Conservation (phyloP, 768 basidiomycete species). For the Russula sp. region DNA sequence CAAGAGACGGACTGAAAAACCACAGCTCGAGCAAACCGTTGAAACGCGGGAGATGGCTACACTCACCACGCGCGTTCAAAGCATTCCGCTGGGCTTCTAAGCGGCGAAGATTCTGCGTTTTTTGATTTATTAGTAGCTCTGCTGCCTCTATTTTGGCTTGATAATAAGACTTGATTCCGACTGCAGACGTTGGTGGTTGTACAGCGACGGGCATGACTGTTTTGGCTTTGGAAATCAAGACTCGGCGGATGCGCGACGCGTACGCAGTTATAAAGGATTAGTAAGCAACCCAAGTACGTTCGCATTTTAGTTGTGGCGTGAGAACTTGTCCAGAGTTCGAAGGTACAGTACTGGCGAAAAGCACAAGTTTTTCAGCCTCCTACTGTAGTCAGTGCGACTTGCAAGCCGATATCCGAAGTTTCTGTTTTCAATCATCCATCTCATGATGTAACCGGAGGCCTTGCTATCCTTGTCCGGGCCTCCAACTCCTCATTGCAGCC, state of each 20-base stretch:
- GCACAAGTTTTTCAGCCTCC: too few relatives aligned
- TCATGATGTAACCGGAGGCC: too few relatives aligned
- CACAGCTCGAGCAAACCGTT: constrained; percentile 1
- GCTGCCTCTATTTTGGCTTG: constrained; percentile 93
- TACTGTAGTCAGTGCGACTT: too few relatives aligned
- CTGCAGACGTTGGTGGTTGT: constrained; percentile 39
- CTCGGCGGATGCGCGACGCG: constrained; percentile 8
- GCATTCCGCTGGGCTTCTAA: constrained; percentile 97
- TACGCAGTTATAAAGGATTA: not conserved
- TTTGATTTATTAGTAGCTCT: constrained; percentile 90
- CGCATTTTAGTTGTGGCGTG: too few relatives aligned
- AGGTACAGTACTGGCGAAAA: too few relatives aligned
- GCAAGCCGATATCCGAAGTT: too few relatives aligned
- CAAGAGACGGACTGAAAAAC: constrained; percentile 66
- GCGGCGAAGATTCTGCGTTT: constrained; percentile 92
- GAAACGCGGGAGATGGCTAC: not conserved
- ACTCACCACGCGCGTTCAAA: constrained; percentile 84
- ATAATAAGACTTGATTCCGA: constrained; percentile 84
- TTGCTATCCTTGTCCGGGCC: too few relatives aligned
- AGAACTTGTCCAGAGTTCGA: too few relatives aligned
- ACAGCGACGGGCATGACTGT: constrained; percentile 36
- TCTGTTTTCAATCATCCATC: too few relatives aligned
- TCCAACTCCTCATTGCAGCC: too few relatives aligned
- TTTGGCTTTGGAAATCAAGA: not conserved
- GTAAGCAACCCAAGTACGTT: too few relatives aligned